These are phyloP conservation scores for Fusarium clavum DNA, from an alignment of 2,329 filamentous ascomycete species.

Conservation along the genomic window DNA sequence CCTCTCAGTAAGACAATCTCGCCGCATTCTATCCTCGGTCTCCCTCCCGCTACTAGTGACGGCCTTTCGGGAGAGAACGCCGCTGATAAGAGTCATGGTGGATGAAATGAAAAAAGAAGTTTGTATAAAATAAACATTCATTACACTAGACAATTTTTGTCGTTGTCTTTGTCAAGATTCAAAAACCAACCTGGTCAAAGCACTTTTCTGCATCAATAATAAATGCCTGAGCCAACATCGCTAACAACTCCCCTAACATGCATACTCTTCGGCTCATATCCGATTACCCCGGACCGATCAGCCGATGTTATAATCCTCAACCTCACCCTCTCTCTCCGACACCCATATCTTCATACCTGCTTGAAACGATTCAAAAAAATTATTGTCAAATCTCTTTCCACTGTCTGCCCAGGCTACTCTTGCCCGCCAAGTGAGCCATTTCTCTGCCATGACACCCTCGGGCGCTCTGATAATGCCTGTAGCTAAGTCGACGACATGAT, in stretches of 20 bases:
- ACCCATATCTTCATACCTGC: slow-evolving; percentile 56
- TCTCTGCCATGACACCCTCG: slow-evolving; percentile 57
- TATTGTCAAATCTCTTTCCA: slow-evolving; percentile 53
- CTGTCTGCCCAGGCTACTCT: slow-evolving; percentile 50
- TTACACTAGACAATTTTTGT: too few species aligned
- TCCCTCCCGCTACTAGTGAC: slow-evolving; percentile 25
- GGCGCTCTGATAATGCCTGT: slow-evolving; percentile 59
- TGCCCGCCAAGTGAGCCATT: slow-evolving; percentile 61
- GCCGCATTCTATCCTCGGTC: slow-evolving; percentile 21
- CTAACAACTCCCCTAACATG: slow-evolving; percentile 6
- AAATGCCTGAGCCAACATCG: slow-evolving; percentile 7
- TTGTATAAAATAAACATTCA: not conserved
- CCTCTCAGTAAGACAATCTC: slow-evolving; percentile 11
- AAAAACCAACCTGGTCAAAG: not conserved
- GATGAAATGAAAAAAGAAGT: not conserved
- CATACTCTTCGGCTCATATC: slow-evolving; percentile 29
- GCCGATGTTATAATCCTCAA: slow-evolving; percentile 46
- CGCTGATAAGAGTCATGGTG: slow-evolving; percentile 14
- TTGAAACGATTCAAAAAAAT: slow-evolving; percentile 51
- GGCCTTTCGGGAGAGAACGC: slow-evolving; percentile 21
- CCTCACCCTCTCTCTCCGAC: slow-evolving; percentile 50
- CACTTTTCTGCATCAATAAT: not conserved
- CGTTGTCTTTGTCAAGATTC: too few species aligned
- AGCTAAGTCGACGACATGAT: slow-evolving; percentile 56
- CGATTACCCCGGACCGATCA: slow-evolving; percentile 37